Evolutionary conservation across 2,329 filamentous ascomycete genomes (phyloP).

Genomic region (Aspergillus sp.): DNA sequence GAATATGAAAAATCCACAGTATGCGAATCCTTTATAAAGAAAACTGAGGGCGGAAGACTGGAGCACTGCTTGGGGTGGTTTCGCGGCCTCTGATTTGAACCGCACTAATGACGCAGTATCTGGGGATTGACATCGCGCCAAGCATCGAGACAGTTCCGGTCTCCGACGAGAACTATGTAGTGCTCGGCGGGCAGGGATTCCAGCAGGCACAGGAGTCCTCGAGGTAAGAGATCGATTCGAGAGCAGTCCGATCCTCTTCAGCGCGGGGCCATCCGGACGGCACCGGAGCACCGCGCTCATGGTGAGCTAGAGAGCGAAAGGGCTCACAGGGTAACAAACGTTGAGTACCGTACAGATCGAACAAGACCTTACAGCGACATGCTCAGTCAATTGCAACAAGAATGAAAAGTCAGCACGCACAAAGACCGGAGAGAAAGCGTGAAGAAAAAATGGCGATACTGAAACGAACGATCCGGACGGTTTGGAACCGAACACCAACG

Average conservation of each 20-base stretch:
- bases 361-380: background rate
- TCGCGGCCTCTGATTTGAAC: constrained; percentile 22
- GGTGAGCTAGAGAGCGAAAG: constrained; percentile 2
- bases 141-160: constrained; percentile 14
- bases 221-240: constrained; percentile 15
- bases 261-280: constrained; percentile 20
- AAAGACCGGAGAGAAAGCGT: background rate
- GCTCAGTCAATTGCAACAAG: background rate
- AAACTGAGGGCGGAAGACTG: constrained; percentile 42
- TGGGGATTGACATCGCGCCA: constrained; percentile 14
- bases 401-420: background rate
- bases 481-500: constrained; percentile 2
- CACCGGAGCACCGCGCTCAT: constrained; percentile 28
- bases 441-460: background rate
- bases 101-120: constrained; percentile 21
- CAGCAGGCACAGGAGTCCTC: constrained; percentile 6
- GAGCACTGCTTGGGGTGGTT: constrained; percentile 10
- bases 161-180: constrained; percentile 17
- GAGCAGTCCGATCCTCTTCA: constrained; percentile 20
- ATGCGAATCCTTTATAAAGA: constrained; percentile 62
- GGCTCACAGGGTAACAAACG: background rate
- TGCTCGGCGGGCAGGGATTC: constrained; percentile 12
- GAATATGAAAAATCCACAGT: constrained; percentile 67
- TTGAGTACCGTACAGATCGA: background rate
- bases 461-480: background rate